These are phyloP conservation scores for Drechslera avenae DNA, from an alignment of 2,329 filamentous ascomycete species.

Conservation along the genomic window DNA sequence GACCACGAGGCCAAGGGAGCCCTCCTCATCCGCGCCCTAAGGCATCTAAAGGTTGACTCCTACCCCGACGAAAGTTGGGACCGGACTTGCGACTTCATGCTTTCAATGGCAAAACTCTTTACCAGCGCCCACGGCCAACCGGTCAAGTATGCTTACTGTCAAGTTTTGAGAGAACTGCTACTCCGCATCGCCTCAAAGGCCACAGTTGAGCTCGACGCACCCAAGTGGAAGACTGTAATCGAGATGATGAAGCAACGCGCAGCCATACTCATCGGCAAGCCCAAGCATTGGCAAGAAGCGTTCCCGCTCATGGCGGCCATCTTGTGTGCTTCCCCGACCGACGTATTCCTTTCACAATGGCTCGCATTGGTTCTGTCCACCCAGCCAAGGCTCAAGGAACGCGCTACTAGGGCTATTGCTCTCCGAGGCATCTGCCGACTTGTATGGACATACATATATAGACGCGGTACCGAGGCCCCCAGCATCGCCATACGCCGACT, in stretches of 20 bases:
- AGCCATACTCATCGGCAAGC: conserved; percentile 84
- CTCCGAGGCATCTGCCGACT: conserved; percentile 88
- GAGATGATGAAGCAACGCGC: conserved; percentile 78
- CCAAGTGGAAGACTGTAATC: conserved; percentile 87
- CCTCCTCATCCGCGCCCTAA: conserved; percentile 88
- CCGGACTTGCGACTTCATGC: conserved; percentile 86
- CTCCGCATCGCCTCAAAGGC: conserved; percentile 85
- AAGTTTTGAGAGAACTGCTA: conserved; percentile 84
- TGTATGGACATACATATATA: conserved; percentile 93
- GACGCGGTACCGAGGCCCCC: conserved; percentile 70
- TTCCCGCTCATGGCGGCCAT: conserved; percentile 88
- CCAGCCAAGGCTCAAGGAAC: conserved; percentile 83
- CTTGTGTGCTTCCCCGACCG: conserved; percentile 84
- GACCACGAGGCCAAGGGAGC: conserved; percentile 83
- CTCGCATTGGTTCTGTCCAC: conserved; percentile 77
- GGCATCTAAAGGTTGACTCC: conserved; percentile 78
- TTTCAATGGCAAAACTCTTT: conserved; percentile 80
- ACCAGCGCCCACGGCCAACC: conserved; percentile 82
- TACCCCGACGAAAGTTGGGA: conserved; percentile 78
- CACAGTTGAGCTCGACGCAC: conserved; percentile 74
- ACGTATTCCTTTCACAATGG: conserved; percentile 86
- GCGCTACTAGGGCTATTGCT: conserved; percentile 75
- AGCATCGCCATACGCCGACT: conserved; percentile 75
- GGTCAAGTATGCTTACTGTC: conserved; percentile 93
- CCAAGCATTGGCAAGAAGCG: conserved; percentile 86